Percentiles rank a stretch among this genome's conserved stretches.
Conservation (phyloP, 2,329 filamentous ascomycete genomes). For the Aurifilum marmelostoma region DNA sequence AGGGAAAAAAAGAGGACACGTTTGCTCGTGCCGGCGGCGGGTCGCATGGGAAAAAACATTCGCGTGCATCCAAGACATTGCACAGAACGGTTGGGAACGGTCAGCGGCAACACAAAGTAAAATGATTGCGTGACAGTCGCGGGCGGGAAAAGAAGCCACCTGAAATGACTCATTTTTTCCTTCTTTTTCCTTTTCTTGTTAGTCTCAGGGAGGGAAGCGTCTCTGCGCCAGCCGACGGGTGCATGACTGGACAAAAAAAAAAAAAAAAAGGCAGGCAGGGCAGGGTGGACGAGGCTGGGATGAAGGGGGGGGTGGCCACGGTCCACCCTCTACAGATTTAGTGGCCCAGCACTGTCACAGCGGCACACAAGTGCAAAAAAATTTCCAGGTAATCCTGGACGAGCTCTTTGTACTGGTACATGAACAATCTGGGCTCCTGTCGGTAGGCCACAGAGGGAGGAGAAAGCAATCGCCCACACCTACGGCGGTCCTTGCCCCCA, state of each 20-base stretch:
- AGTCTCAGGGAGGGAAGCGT: neutral
- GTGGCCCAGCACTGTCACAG: constrained; percentile 22
- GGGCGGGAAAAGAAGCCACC: constrained; percentile 18
- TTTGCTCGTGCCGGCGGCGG: constrained; percentile 4
- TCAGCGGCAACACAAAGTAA: constrained; percentile 16
- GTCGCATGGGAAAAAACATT: constrained; percentile 5
- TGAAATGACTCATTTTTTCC: constrained; percentile 28
- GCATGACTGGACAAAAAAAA: neutral
- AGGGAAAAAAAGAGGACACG: neutral
- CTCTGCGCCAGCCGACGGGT: constrained; percentile 2
- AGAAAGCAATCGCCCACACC: constrained; percentile 26
- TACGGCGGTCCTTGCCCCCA: constrained; percentile 28
- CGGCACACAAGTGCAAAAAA: constrained; percentile 27
- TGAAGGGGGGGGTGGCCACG: constrained; percentile 26
- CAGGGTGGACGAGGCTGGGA: constrained; percentile 27
- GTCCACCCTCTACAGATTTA: constrained; percentile 21
- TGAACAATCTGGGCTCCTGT: constrained; percentile 6
- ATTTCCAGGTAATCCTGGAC: constrained; percentile 19
- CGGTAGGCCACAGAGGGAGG: constrained; percentile 5
- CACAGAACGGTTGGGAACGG: constrained; percentile 6
- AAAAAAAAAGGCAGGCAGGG: too few relatives aligned
- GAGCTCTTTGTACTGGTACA: constrained; percentile 27
- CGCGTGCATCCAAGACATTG: constrained; percentile 14
- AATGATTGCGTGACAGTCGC: constrained; percentile 22
- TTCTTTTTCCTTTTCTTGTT: constrained; percentile 12